phyloP scores from a whole-genome alignment of 192 early-diverging fungal species.

The Gorgonomyces haynaldii region DNA sequence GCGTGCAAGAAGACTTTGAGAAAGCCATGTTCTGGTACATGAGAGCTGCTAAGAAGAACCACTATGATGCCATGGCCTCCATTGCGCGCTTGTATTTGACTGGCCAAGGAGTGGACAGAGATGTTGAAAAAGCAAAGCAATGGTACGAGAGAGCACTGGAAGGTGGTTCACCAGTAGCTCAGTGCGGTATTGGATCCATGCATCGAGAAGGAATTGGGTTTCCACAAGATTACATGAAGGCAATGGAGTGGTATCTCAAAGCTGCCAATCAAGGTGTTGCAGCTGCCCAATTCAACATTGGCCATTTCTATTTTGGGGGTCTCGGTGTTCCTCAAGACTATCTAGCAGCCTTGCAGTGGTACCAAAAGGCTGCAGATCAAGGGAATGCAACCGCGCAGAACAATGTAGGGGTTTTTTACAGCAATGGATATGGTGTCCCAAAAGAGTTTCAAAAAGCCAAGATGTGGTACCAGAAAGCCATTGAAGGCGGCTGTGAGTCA shows the following conservation, averaged over 20 bases:
- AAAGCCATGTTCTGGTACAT: neutral
- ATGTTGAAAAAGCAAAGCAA: neutral
- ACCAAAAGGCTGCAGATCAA: conserved; percentile 4
- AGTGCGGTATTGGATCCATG: conserved; percentile 23
- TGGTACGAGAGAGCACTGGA: conserved; percentile 6
- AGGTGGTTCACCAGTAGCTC: conserved; percentile 6
- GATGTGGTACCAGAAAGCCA: neutral
- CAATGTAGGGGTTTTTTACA: neutral
- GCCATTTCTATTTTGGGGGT: neutral
- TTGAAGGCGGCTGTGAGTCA: neutral
- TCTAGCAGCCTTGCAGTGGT: conserved; percentile 1
- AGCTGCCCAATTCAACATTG: conserved; percentile 7
- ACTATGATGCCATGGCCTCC: conserved; percentile 1
- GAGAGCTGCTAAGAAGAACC: conserved; percentile 1
- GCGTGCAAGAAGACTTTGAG: neutral
- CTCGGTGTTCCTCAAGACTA: neutral
- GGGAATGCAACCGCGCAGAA: conserved; percentile 1
- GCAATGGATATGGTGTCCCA: neutral
- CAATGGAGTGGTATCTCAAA: conserved; percentile 20
- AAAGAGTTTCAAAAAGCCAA: neutral
- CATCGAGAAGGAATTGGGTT: conserved; percentile 20
- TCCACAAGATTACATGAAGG: conserved; percentile 9
- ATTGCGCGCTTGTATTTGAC: conserved; percentile 46
- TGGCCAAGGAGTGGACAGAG: conserved; percentile 14
- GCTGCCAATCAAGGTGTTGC: conserved; percentile 9